These are phyloP conservation scores for Coniella lustricola DNA, from an alignment of 2,329 filamentous ascomycete genomes.

Conservation along the genomic window DNA sequence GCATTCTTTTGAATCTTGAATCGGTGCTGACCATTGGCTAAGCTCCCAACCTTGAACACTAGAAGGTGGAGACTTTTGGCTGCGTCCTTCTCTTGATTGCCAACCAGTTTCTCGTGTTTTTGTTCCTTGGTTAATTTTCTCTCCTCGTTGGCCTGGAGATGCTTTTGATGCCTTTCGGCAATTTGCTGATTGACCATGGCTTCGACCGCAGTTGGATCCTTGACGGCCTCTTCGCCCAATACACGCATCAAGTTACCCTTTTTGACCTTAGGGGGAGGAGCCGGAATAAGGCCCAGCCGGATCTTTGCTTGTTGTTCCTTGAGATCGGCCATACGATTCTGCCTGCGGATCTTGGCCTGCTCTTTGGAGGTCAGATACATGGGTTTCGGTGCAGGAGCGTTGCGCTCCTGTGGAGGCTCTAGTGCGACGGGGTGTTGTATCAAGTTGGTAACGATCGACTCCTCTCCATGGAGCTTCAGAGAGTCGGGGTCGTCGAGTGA, in stretches of 20 bases:
- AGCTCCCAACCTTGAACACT: constrained; percentile 81
- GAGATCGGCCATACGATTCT: constrained; percentile 83
- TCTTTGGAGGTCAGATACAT: constrained; percentile 91
- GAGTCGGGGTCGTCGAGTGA: constrained; percentile 56
- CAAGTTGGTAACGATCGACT: constrained; percentile 83
- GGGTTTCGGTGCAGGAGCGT: constrained; percentile 70
- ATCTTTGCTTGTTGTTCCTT: constrained; percentile 98
- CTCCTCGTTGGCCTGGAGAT: constrained; percentile 72
- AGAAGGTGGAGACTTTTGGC: constrained; percentile 77
- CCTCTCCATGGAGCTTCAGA: constrained; percentile 68
- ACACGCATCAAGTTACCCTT: constrained; percentile 97
- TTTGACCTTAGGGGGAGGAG: constrained; percentile 92
- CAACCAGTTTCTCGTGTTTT: constrained; percentile 71
- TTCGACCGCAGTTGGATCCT: constrained; percentile 95
- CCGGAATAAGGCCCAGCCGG: constrained; percentile 78
- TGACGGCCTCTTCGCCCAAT: constrained; percentile 81
- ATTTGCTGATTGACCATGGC: constrained; percentile 91
- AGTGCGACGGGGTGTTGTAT: constrained; percentile 89
- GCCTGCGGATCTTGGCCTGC: constrained; percentile 81
- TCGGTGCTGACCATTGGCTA: constrained; percentile 88
- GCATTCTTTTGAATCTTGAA: constrained; percentile 92
- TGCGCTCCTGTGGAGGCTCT: constrained; percentile 85
- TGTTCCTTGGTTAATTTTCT: constrained; percentile 86
- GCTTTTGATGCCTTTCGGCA: constrained; percentile 71
- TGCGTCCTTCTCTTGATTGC: constrained; percentile 82